These are phyloP conservation scores for Malus hybrid DNA, from an alignment of 331 rosid genomes.

Conservation along the genomic window DNA sequence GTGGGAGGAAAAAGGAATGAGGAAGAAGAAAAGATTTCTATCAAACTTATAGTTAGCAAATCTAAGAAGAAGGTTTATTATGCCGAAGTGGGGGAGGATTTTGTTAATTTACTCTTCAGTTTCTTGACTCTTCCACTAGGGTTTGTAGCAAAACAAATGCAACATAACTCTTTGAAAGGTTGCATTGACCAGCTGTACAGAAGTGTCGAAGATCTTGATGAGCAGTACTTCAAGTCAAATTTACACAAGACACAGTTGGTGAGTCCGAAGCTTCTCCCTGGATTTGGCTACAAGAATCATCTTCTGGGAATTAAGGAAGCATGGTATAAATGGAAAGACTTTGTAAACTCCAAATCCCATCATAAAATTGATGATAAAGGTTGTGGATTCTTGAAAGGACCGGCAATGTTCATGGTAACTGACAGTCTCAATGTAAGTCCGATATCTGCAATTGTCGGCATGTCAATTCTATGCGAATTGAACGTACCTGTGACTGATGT, in stretches of 20 bases:
- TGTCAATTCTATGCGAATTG: neutral
- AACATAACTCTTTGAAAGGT: neutral
- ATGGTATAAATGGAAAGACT: neutral
- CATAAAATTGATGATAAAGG: neutral
- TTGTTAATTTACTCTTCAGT: constrained; percentile 3
- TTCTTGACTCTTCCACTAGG: constrained; percentile 7
- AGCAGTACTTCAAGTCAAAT: neutral
- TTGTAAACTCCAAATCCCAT: neutral
- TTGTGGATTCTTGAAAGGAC: neutral
- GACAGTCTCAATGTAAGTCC: neutral
- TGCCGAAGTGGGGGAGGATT: constrained; percentile 12
- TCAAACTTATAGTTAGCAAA: neutral
- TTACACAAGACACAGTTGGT: neutral
- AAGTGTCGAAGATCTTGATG: neutral
- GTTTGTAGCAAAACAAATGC: neutral
- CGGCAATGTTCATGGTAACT: neutral
- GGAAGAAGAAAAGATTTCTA: neutral
- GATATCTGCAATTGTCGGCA: neutral
- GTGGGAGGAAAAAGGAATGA: neutral
- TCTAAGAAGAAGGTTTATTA: neutral
- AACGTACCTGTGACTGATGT: constrained; percentile 2
- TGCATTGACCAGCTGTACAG: neutral
- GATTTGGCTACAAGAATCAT: neutral
- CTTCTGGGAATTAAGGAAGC: neutral
- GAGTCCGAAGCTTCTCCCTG: neutral